Percentiles rank a stretch among this genome's conserved stretches.
Evolutionary conservation across 2,329 filamentous ascomycete species (phyloP).

Genomic region (Cercospora janseana): DNA sequence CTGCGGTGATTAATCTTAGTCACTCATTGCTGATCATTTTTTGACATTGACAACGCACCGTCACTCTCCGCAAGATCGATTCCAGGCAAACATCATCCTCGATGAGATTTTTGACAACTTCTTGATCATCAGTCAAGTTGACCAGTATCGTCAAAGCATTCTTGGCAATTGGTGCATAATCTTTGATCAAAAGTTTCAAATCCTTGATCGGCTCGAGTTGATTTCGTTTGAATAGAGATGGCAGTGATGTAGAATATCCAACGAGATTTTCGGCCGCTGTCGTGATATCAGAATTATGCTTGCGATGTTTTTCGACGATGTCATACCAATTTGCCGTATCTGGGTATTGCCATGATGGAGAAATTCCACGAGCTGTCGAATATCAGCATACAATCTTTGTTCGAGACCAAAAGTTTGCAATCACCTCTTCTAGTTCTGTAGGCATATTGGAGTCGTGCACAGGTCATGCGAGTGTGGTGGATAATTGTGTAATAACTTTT

Average conservation of each 20-base stretch:
- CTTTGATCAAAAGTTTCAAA: conserved; percentile 79
- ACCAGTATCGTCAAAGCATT: conserved; percentile 88
- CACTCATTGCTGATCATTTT: neutral
- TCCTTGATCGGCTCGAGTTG: conserved; percentile 77
- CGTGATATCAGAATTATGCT: conserved; percentile 19
- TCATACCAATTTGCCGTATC: conserved; percentile 73
- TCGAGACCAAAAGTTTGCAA: neutral
- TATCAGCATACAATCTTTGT: conserved; percentile 19
- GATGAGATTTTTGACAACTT: conserved; percentile 69
- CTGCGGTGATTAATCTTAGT: conserved; percentile 43
- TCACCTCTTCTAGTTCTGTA: conserved; percentile 52
- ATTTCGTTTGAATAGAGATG: conserved; percentile 78
- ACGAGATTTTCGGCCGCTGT: conserved; percentile 80
- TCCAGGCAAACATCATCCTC: conserved; percentile 80
- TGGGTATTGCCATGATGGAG: conserved; percentile 64
- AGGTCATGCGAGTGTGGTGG: neutral
- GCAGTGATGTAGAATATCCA: conserved; percentile 74
- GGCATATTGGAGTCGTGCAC: conserved; percentile 42
- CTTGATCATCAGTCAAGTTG: conserved; percentile 75
- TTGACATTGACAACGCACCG: conserved; percentile 57
- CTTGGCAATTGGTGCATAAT: conserved; percentile 90
- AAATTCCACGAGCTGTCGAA: conserved; percentile 17
- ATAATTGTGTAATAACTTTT: conserved; percentile 12
- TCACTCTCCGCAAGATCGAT: conserved; percentile 68
- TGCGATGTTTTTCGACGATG: conserved; percentile 1